phyloP scores from a whole-genome alignment of 2,329 filamentous ascomycete genomes.

The Talaromyces sp. region DNA sequence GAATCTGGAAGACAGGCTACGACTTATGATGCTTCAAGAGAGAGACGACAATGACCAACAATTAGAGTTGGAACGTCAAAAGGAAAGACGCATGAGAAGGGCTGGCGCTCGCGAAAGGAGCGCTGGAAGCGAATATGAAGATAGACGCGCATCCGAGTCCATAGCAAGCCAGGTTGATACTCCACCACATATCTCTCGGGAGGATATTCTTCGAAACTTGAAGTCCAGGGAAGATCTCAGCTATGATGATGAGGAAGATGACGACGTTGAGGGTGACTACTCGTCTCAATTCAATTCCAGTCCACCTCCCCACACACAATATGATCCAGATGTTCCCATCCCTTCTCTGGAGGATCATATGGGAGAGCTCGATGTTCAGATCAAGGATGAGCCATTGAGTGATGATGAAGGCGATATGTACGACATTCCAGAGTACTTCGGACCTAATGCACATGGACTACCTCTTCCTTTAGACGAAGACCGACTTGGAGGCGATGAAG shows the following conservation, averaged over 20 bases:
- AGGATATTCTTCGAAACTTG: constrained; percentile 87
- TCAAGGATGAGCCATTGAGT: constrained; percentile 63
- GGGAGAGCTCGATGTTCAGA: constrained; percentile 55
- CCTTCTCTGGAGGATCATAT: constrained; percentile 74
- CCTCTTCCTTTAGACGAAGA: constrained; percentile 51
- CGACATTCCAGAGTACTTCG: constrained; percentile 59
- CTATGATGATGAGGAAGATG: constrained; percentile 50
- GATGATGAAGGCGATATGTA: constrained; percentile 63
- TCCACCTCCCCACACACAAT: constrained; percentile 56
- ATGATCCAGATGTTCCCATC: constrained; percentile 87
- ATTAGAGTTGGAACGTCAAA: constrained; percentile 61
- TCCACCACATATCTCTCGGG: constrained; percentile 79
- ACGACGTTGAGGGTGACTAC: constrained; percentile 58
- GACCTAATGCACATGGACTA: constrained; percentile 13
- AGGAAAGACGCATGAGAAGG: constrained; percentile 66
- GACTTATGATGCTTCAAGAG: constrained; percentile 79
- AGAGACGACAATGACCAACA: constrained; percentile 55
- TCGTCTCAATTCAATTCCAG: constrained; percentile 56
- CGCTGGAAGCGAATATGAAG: constrained; percentile 14
- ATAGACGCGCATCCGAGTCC: constrained; percentile 24
- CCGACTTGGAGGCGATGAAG: constrained; percentile 41
- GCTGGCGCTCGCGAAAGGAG: constrained; percentile 39
- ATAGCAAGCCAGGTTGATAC: constrained; percentile 50
- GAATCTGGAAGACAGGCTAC: constrained; percentile 79
- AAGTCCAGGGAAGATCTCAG: constrained; percentile 59